These are phyloP conservation scores for Solanum lycopersicoides DNA, from an alignment of 257 asterid genomes.

Conservation along the genomic window DNA sequence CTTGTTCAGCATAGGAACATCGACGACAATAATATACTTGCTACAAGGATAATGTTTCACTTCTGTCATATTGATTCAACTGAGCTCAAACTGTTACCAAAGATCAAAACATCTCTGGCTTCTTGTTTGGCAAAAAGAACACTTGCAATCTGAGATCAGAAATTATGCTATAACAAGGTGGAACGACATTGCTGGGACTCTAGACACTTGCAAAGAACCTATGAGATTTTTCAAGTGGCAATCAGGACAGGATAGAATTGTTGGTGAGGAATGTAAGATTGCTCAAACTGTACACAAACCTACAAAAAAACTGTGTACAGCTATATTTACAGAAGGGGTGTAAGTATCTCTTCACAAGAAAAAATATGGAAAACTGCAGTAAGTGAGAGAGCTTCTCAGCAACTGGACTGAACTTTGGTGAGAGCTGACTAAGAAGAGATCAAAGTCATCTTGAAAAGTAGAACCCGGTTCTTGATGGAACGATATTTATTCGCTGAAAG, in stretches of 20 bases:
- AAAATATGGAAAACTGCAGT: background rate
- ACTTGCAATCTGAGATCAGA: background rate
- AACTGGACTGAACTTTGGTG: background rate
- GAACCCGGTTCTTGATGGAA: background rate
- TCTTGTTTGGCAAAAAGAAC: background rate
- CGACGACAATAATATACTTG: background rate
- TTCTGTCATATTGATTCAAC: background rate
- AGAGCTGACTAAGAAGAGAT: background rate
- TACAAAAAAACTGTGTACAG: background rate
- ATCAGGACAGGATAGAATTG: background rate
- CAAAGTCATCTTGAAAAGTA: background rate
- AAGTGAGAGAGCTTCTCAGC: background rate
- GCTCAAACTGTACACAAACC: background rate
- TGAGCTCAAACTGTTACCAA: background rate
- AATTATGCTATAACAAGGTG: background rate
- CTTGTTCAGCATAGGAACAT: background rate
- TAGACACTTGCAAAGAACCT: background rate
- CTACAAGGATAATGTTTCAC: background rate
- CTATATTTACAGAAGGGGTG: background rate
- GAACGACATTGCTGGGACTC: background rate
- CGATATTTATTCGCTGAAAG: constrained; percentile 24
- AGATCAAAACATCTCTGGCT: background rate
- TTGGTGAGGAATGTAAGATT: background rate
- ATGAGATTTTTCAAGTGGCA: background rate
- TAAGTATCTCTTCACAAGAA: background rate